Base-by-base conservation (phyloP, 1,284 basidiomycete species). In the Marasmius sp. region DNA sequence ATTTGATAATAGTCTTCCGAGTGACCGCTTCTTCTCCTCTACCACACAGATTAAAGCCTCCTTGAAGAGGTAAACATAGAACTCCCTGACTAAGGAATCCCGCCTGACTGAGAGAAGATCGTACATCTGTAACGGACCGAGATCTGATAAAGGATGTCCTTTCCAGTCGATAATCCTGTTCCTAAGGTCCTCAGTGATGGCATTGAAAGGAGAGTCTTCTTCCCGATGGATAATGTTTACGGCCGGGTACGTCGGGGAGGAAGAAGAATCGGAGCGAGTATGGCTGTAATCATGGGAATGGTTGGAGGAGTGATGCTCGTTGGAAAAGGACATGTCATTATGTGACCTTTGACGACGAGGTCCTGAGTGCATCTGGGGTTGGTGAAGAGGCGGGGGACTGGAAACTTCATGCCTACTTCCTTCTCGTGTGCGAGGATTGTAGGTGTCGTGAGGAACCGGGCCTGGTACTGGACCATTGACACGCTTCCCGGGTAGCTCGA, bases 31-130 rank as follows among this genome's bases (percentile, higher is more conserved):
- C 79, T 91, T 92, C 77, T 98, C 96, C 73, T 98, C 97, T 22
- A 93, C 87, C 14, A 98, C 93, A 74, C 96, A 99, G 64, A 98
- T 94, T 63, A 99, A 90, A 10, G 97, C 97, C 72, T 98, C 94
- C 70, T 91, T 89, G 85, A 98, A 98, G 47, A 99, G 85, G 76
- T 98, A 98, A 61, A 98, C 93, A 72, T 91, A 93, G 74, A 97
- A 96, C 72, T 97, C 93, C 60, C 94, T 86, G 33, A 95, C 88
- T 60, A 95, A 87, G 10, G 88, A 78, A 68, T 95, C 94, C 61
- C 96, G 89, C 53, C 95, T 85, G 48, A 98, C 94, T 50, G 87
- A 88, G 36, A 98, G 79, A 52, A 94, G 82, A 75, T 98, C 95
- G 75, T 95, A 97, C 82, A 98, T 92, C 66, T 92, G 89, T 48